phyloP scores from a whole-genome alignment of 352 stramenopile genomes.

The Phytophthora meadii region DNA sequence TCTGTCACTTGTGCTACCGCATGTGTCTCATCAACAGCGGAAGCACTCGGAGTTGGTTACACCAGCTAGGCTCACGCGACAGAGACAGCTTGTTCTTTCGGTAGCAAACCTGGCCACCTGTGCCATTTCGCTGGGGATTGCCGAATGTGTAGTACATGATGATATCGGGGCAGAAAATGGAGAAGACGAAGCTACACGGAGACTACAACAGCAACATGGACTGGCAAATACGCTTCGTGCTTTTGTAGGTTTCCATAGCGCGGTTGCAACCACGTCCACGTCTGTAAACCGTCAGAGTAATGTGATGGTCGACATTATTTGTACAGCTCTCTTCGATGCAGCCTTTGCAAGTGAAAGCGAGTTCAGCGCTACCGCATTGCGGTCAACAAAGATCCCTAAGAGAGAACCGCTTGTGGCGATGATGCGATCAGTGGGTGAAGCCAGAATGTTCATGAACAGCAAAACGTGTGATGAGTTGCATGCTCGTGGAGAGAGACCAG shows the following conservation, averaged over 20 bases:
- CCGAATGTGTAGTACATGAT: constrained; percentile 1
- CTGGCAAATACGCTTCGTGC: constrained; percentile 70
- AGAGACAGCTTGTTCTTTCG: constrained; percentile 65
- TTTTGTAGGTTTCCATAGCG: constrained; percentile 77
- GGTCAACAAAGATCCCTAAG: constrained; percentile 36
- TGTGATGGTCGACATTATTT: constrained; percentile 46
- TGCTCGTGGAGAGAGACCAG: constrained; percentile 51
- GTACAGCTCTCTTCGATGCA: constrained; percentile 35
- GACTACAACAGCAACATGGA: constrained; percentile 47
- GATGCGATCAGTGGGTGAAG: constrained; percentile 46
- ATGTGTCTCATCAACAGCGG: constrained; percentile 22
- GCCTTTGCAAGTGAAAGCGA: constrained; percentile 16
- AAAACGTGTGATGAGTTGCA: constrained; percentile 66
- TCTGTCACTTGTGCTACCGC: constrained; percentile 49
- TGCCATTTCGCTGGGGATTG: constrained; percentile 48
- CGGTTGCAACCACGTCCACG: constrained; percentile 46
- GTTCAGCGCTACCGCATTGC: constrained; percentile 1
- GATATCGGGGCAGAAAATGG: constrained; percentile 11
- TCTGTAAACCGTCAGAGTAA: constrained; percentile 33
- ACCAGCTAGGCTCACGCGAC: constrained; percentile 56
- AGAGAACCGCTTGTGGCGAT: constrained; percentile 59
- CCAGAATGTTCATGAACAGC: constrained; percentile 72
- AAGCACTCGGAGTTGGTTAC: constrained; percentile 35
- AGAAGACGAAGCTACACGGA: constrained; percentile 19
- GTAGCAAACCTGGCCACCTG: constrained; percentile 65